Base-by-base conservation (phyloP, 768 basidiomycete genomes). In the Suillus occidentalis region DNA sequence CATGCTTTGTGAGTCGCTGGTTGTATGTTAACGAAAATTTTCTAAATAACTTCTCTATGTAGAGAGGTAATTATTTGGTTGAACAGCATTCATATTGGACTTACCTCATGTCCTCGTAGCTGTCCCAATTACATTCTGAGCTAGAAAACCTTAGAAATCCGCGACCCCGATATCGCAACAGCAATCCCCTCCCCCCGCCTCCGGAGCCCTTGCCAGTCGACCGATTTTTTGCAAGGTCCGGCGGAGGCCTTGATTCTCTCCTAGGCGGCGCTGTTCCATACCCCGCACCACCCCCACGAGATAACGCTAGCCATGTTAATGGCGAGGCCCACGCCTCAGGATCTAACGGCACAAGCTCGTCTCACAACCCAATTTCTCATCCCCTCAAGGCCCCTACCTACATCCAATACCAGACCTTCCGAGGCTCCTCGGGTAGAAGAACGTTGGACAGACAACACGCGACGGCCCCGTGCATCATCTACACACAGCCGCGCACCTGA, bases 181-280 rank as follows among this genome's bases (percentile, higher is more conserved):
- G 72, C 43, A 87, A 87, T 68, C 87, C 87, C 5, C 79, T 88
- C 22, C 86, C 86, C 28, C 72, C 77, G 49, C 86, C 86, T n/a
- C 86, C 86, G 14, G 80, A 83, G 63, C 86, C 84, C 3, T 72
- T 86, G 8, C 78, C 83, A 10, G 73, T 82, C 12, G 81, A 83
- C 31, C 76, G 78, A 47, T 75, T 84, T 22, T 80, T 83, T 60
- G 75, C 77, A 20, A 77, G 80, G 65, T 72, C 77, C 10, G 74
- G 71, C 18, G 73, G 72, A 7, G 57, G 66, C 1, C 12, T 63
- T 2, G 74, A 76, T 61, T 65, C 66, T 1, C 71, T 71, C 47
- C 58, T 71, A 22, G 59, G 66, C 2, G 59, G 67, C 4, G 67
- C 69, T 18, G 67, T 69, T 14, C 73, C 74, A 2, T 77, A 73